phyloP scores from a whole-genome alignment of 495 filamentous ascomycete species.

The Hyaloscypha finlandica region DNA sequence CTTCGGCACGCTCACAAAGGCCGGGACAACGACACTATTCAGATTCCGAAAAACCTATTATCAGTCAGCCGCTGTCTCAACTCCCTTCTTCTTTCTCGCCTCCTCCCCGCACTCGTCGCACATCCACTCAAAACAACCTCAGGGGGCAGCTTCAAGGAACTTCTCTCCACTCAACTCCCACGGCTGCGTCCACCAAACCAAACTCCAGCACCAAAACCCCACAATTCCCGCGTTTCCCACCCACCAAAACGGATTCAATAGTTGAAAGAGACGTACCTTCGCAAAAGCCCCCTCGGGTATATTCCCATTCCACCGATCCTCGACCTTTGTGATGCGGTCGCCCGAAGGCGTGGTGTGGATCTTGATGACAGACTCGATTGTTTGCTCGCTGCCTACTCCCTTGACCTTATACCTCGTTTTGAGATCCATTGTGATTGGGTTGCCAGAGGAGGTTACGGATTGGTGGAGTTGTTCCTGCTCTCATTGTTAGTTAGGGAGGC shows the following conservation, averaged over 20 bases:
- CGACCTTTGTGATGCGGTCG: constrained; percentile 51
- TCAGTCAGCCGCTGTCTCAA: constrained; percentile 27
- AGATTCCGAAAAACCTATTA: constrained; percentile 55
- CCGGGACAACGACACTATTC: constrained; percentile 56
- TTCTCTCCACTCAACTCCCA: constrained; percentile 39
- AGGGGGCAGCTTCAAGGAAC: constrained; percentile 1
- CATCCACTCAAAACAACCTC: too few relatives aligned
- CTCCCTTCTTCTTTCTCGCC: background rate
- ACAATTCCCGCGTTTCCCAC: background rate
- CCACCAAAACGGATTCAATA: background rate
- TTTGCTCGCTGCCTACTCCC: constrained; percentile 52
- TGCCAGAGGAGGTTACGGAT: constrained; percentile 49
- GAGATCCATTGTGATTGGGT: constrained; percentile 56
- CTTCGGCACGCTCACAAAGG: constrained; percentile 58
- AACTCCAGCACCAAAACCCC: background rate
- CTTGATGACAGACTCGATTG: constrained; percentile 49
- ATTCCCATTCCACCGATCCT: constrained; percentile 59
- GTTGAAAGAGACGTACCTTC: constrained; percentile 44
- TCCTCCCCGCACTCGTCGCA: too few relatives aligned
- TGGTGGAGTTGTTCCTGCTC: constrained; percentile 41
- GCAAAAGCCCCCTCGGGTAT: constrained; percentile 48
- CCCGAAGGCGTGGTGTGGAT: constrained; percentile 42
- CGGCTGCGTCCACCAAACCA: constrained; percentile 32
- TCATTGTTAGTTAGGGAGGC: too few relatives aligned
- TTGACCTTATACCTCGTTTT: constrained; percentile 55